These are phyloP conservation scores for Tetracladium marchalianum DNA, from an alignment of 495 filamentous ascomycete genomes.

Conservation along the genomic window DNA sequence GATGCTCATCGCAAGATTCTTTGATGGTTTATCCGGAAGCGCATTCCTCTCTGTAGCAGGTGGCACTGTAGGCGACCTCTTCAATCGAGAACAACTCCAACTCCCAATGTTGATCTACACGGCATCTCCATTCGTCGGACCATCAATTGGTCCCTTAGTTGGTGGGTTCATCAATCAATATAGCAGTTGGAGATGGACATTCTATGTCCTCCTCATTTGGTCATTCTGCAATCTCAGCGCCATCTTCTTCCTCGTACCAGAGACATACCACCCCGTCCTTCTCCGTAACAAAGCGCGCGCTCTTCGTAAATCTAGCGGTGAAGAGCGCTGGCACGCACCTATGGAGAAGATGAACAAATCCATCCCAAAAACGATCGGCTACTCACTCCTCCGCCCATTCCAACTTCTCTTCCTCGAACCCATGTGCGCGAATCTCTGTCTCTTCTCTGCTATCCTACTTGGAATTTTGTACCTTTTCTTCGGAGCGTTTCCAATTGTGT, in stretches of 20 bases:
- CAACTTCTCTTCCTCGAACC: slow-evolving; percentile 76
- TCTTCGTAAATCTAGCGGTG: slow-evolving; percentile 66
- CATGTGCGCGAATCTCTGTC: slow-evolving; percentile 76
- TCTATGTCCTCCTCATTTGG: slow-evolving; percentile 84
- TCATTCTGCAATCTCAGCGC: slow-evolving; percentile 46
- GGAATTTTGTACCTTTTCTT: slow-evolving; percentile 94
- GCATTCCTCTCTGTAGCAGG: slow-evolving; percentile 88
- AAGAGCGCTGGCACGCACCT: slow-evolving; percentile 66
- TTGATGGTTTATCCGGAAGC: slow-evolving; percentile 75
- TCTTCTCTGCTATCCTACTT: slow-evolving; percentile 76
- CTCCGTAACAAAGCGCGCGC: slow-evolving; percentile 63
- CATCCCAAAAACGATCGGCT: slow-evolving; percentile 57
- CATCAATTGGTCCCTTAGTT: slow-evolving; percentile 48
- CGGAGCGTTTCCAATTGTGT: slow-evolving; percentile 82
- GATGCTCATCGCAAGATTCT: slow-evolving; percentile 73
- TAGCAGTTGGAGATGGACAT: slow-evolving; percentile 79
- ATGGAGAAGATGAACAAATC: slow-evolving; percentile 71
- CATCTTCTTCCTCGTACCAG: slow-evolving; percentile 69
- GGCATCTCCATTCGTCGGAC: slow-evolving; percentile 67
- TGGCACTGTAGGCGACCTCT: slow-evolving; percentile 86
- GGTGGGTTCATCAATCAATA: slow-evolving; percentile 63
- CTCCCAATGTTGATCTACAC: slow-evolving; percentile 52
- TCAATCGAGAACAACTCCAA: slow-evolving; percentile 62
- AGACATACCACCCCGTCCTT: slow-evolving; percentile 75
- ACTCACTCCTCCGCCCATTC: slow-evolving; percentile 69